phyloP scores from a whole-genome alignment of 768 basidiomycete genomes.

The Mycena pura region DNA sequence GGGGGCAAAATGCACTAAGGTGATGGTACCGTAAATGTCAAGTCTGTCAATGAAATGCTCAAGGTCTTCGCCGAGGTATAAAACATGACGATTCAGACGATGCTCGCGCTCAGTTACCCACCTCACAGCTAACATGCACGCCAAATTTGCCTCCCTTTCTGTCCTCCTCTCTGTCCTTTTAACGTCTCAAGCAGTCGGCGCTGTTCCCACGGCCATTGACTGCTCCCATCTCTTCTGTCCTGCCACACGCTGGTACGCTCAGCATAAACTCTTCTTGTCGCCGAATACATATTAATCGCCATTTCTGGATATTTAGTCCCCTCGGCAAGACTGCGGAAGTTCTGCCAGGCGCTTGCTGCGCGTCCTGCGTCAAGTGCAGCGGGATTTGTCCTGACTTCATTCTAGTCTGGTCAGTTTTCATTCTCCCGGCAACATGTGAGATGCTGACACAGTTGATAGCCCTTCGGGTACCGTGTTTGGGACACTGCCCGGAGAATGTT shows the following conservation, averaged over 20 bases:
- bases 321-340: conserved; percentile 14
- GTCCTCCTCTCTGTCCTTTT: conserved; percentile 15
- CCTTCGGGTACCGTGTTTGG: conserved; percentile 15
- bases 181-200: conserved; percentile 12
- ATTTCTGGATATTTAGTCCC: conserved; percentile 17
- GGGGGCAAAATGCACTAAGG: conserved; percentile 8
- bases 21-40: conserved; percentile 14
- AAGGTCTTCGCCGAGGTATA: conserved; percentile 8
- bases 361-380: conserved; percentile 15
- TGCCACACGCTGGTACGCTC: conserved; percentile 9
- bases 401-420: conserved; percentile 4
- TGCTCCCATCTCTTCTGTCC: conserved; percentile 15
- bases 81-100: conserved; percentile 12
- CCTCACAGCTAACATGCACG: conserved; percentile 12
- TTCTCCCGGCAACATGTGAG: conserved; percentile 15
- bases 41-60: conserved; percentile 14
- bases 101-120: conserved; percentile 7
- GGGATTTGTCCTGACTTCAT: conserved; percentile 10
- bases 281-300: conserved; percentile 11
- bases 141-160: conserved; percentile 13
- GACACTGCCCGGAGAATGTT: conserved; percentile 14
- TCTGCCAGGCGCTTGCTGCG: conserved; percentile 12
- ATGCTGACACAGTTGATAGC: conserved; percentile 12
- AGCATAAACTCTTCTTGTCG: conserved; percentile 7
- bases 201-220: conserved; percentile 10